phyloP scores from a whole-genome alignment of 2,329 filamentous ascomycete species.

The Dactylonectria macrodidyma region DNA sequence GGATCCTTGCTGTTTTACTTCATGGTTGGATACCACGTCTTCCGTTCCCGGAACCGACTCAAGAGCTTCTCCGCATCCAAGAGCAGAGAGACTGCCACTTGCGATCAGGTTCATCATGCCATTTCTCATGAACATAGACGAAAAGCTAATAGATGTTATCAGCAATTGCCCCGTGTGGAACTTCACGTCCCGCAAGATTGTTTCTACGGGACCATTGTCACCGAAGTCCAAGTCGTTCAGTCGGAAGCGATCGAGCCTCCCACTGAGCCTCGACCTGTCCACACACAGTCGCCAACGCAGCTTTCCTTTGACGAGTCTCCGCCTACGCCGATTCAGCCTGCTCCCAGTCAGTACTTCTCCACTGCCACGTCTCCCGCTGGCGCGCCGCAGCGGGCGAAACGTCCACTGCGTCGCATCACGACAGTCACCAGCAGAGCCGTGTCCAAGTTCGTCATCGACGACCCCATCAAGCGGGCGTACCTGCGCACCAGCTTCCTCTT shows the following conservation, averaged over 20 bases:
- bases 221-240: conserved; percentile 64
- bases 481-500: conserved; percentile 74
- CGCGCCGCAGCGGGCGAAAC: conserved; percentile 14
- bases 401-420: conserved; percentile 38
- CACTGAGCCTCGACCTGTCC: conserved; percentile 43
- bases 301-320: conserved; percentile 43
- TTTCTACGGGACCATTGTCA: conserved; percentile 67
- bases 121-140: background rate
- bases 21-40: conserved; percentile 72
- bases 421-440: conserved; percentile 50
- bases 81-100: conserved; percentile 45
- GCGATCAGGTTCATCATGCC: conserved; percentile 52
- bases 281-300: conserved; percentile 35
- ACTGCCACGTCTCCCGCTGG: conserved; percentile 49
- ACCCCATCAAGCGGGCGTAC: conserved; percentile 74
- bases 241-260: conserved; percentile 44
- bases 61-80: conserved; percentile 64
- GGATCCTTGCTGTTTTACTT: conserved; percentile 69
- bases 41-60: conserved; percentile 69
- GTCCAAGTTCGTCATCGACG: conserved; percentile 56
- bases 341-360: conserved; percentile 52
- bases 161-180: conserved; percentile 42
- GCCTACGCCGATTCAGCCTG: conserved; percentile 34
- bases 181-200: conserved; percentile 50
- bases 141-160: conserved; percentile 7